Evolutionary conservation across 768 basidiomycete species (phyloP), one percentile per base, ranked within the genome.

Genomic region (Chalciporus chontae): DNA sequence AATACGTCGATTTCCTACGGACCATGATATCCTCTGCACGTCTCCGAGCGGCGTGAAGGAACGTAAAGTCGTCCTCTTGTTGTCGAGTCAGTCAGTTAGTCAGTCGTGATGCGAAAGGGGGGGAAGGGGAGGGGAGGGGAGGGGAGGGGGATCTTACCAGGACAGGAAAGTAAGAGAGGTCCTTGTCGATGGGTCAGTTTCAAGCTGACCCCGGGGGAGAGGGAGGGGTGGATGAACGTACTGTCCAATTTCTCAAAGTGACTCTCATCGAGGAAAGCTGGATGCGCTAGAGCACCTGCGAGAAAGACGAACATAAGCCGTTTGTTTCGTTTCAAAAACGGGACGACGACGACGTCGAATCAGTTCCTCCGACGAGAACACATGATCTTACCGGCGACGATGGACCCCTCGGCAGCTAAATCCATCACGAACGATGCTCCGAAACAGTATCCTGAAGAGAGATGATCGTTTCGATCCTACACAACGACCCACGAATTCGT

Each of bases 21-120:
- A 74, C 68, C 21, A 84, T 55, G 8, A 83, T 75, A 38, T 80
- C 79, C 51, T 84, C 81, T 0, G 80, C 82, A 0, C 74, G 70
- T 18, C 76, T 72, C 18, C 83, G 78, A 0, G 71, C 69, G 11
- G 72, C 72, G 5, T 72, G 47, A 0, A 77, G 71, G 66, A 84
- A 84, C 0, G 77, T 70, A 2, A 61, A 52, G 59, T 84, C 82
- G 13, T 59, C 68, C 63, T 84, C 80, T n/a, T 77, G 60, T 27
- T 37, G 15, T 31, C 26, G 34, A n/a, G 27, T 4, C 23, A 43
- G 38, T 32, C 9, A 23, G 17, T 5, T 5, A 15, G 21, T n/a
- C n/a, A n/a, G n/a, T n/a, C n/a, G n/a, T n/a, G n/a, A n/a, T n/a
- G n/a, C n/a, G n/a, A n/a, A n/a, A n/a, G n/a, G n/a, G n/a, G n/a